phyloP scores from a whole-genome alignment of 1,284 basidiomycete species.

The Papiliotrema flavescens region DNA sequence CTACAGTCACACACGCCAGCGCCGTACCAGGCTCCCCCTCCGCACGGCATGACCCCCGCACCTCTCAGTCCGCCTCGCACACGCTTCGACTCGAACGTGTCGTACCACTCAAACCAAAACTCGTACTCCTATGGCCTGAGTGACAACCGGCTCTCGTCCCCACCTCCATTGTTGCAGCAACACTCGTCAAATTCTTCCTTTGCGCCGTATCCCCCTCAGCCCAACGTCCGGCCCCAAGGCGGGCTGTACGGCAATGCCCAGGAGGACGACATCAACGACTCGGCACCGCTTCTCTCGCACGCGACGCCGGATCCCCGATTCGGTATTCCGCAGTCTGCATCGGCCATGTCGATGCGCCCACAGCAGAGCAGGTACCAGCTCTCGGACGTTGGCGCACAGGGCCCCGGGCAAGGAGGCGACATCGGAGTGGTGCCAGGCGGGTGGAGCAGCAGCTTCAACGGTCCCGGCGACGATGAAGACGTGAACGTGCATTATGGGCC shows the following conservation, averaged over 20 bases:
- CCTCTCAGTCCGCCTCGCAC: conserved; percentile 10
- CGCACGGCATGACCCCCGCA: conserved; percentile 2
- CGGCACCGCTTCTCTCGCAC: conserved; percentile 34
- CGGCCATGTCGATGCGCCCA: conserved; percentile 16
- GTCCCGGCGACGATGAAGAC: conserved; percentile 33
- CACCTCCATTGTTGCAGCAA: conserved; percentile 33
- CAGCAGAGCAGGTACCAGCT: conserved; percentile 23
- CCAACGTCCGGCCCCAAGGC: conserved; percentile 2
- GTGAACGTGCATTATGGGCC: conserved; percentile 63
- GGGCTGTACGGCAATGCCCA: conserved; percentile 6
- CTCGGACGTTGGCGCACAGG: conserved; percentile 12
- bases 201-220: conserved; percentile 7
- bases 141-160: conserved; percentile 33
- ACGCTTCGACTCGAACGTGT: conserved; percentile 22
- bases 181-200: conserved; percentile 17
- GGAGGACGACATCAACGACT: conserved; percentile 40
- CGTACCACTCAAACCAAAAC: conserved; percentile 8
- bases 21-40: background rate
- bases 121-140: conserved; percentile 18
- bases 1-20: conserved; percentile 9
- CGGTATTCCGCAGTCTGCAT: conserved; percentile 16
- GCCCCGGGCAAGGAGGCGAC: conserved; percentile 10
- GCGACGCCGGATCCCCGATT: conserved; percentile 30
- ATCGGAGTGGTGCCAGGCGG: conserved; percentile 21
- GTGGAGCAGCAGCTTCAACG: conserved; percentile 10